Conservation (phyloP, 345 rosid genomes). For the Xanthoceras sorbifolium region DNA sequence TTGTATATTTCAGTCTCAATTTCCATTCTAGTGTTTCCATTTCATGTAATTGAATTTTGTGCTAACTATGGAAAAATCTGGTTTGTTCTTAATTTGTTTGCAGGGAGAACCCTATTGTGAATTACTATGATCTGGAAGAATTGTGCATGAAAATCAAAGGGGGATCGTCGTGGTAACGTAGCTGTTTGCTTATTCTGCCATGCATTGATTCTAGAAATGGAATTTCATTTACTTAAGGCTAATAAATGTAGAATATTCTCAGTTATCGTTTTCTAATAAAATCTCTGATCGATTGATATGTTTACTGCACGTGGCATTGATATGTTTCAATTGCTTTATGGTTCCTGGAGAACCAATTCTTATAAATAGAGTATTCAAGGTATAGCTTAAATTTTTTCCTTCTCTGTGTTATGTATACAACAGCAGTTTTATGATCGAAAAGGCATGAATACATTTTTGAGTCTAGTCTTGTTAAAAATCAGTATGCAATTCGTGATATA, state of each 20-base stretch:
- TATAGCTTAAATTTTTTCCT: background rate
- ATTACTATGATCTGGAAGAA: constrained; percentile 11
- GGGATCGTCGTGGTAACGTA: constrained; percentile 18
- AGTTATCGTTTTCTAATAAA: background rate
- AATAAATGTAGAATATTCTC: background rate
- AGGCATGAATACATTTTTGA: no score
- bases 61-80: background rate
- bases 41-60: background rate
- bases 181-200: background rate
- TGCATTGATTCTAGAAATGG: background rate
- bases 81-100: constrained; percentile 9
- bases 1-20: constrained; percentile 18
- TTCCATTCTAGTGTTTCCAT: background rate
- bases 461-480: no score
- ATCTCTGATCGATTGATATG: background rate
- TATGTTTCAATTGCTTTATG: background rate
- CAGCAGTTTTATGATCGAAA: background rate
- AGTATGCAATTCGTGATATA: no score
- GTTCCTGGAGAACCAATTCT: background rate
- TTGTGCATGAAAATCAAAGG: constrained; percentile 28
- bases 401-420: no score
- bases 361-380: background rate
- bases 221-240: background rate
- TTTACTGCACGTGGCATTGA: constrained; percentile 2
- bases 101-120: constrained; percentile 17